Evolutionary conservation across 2,329 filamentous ascomycete genomes (phyloP).

Genomic region (Bipolaris sorokiniana): DNA sequence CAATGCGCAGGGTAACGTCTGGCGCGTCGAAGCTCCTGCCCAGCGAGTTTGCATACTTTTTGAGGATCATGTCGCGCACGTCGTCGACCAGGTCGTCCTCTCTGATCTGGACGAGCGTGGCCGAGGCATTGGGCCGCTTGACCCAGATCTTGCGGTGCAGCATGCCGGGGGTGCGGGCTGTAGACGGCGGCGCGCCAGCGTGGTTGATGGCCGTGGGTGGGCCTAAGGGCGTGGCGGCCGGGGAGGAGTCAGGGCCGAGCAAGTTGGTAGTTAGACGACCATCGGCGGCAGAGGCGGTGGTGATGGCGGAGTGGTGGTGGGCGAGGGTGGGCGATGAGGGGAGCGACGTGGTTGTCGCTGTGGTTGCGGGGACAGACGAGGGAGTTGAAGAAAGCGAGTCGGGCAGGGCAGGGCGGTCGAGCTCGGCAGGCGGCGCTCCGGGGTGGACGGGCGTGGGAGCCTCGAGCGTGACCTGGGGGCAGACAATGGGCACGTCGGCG

Average conservation of each 20-base stretch:
- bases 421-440: conserved; percentile 23
- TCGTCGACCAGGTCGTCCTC: conserved; percentile 95
- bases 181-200: conserved; percentile 41
- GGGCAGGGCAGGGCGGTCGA: conserved; percentile 14
- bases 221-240: conserved; percentile 31
- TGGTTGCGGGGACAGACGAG: conserved; percentile 7
- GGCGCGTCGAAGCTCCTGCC: conserved; percentile 89
- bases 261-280: conserved; percentile 57
- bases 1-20: conserved; percentile 80
- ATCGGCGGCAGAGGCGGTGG: conserved; percentile 47
- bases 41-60: conserved; percentile 92
- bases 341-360: conserved; percentile 30
- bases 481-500: conserved; percentile 21
- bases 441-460: conserved; percentile 42
- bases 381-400: conserved; percentile 18
- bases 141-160: conserved; percentile 89
- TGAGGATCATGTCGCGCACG: conserved; percentile 87
- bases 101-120: conserved; percentile 82
- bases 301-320: conserved; percentile 50
- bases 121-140: conserved; percentile 81
- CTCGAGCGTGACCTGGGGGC: conserved; percentile 41
- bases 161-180: conserved; percentile 43
- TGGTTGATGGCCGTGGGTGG: conserved; percentile 48
- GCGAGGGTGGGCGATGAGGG: conserved; percentile 53
- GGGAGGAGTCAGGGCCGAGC: conserved; percentile 52